Percentiles rank a stretch among this genome's conserved stretches.
Conservation (phyloP, 1,139 yeast genomes). For the Yamadazyma membranifaciens region DNA sequence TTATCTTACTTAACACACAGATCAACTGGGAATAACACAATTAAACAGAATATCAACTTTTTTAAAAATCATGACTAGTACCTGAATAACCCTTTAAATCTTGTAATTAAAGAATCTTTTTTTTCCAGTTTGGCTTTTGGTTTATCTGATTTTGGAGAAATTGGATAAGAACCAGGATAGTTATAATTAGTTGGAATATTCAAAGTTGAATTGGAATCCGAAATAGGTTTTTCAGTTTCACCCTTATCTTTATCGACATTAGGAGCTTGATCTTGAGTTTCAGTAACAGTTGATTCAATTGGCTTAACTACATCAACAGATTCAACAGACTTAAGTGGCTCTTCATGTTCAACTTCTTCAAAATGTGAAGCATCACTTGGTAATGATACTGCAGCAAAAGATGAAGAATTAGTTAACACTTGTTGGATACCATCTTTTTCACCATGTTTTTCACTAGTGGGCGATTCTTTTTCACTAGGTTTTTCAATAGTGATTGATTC, state of each 20-base stretch:
- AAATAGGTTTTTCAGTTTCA: not conserved
- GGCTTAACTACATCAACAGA: slow-evolving; percentile 2
- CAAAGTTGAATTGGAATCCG: slow-evolving; percentile 16
- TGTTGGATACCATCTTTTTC: slow-evolving; percentile 15
- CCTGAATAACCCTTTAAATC: slow-evolving; percentile 34
- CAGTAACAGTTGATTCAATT: not conserved
- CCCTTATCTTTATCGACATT: too few relatives aligned
- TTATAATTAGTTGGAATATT: slow-evolving; percentile 4
- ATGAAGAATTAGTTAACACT: slow-evolving; percentile 34
- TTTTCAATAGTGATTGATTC: too few relatives aligned
- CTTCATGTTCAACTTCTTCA: slow-evolving; percentile 9
- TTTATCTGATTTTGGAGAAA: slow-evolving; percentile 9
- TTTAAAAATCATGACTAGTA: slow-evolving; percentile 2
- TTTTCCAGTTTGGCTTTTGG: slow-evolving; percentile 10
- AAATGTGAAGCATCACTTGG: slow-evolving; percentile 13
- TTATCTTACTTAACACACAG: not conserved
- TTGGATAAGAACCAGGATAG: slow-evolving; percentile 11
- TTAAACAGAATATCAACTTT: not conserved
- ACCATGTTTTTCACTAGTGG: slow-evolving; percentile 2
- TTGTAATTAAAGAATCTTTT: slow-evolving; percentile 29
- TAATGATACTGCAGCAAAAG: slow-evolving; percentile 42
- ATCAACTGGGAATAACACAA: slow-evolving; percentile 1
- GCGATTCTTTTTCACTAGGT: not conserved
- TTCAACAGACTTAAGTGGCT: not conserved
- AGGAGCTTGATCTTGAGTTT: not conserved